These are phyloP conservation scores for Citrus unshiu DNA, from an alignment of 345 rosid species.

Conservation along the genomic window DNA sequence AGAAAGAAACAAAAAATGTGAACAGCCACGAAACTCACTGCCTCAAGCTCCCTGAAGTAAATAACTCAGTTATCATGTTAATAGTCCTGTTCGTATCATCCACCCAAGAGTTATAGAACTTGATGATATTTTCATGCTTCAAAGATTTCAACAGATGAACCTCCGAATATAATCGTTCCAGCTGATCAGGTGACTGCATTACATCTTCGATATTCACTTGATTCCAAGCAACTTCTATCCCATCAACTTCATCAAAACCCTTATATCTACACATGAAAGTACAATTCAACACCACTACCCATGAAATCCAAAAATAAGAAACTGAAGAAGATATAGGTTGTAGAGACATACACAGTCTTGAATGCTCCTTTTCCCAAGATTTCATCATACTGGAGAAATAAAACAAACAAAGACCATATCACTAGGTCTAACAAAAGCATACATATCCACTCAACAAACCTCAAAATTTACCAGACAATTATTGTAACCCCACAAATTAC, in stretches of 20 bases:
- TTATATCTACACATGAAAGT: constrained; percentile 45
- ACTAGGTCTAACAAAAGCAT: constrained; percentile 6
- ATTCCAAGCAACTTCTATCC: constrained; percentile 97
- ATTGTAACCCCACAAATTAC: background rate
- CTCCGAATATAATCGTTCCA: constrained; percentile 79
- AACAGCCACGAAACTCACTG: constrained; percentile 44
- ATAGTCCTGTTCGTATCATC: constrained; percentile 77
- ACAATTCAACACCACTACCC: background rate
- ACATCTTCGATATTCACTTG: constrained; percentile 72
- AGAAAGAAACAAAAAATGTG: background rate
- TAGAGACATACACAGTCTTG: constrained; percentile 91
- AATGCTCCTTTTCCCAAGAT: constrained; percentile 89
- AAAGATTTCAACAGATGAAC: constrained; percentile 73
- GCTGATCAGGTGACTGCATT: constrained; percentile 67
- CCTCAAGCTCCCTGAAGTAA: constrained; percentile 91
- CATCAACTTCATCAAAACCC: constrained; percentile 84
- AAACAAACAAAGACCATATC: constrained; percentile 11
- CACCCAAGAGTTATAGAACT: constrained; percentile 81
- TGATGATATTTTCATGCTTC: constrained; percentile 79
- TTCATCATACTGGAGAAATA: constrained; percentile 65
- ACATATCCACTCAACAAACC: background rate
- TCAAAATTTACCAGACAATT: background rate
- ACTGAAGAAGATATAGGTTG: constrained; percentile 17
- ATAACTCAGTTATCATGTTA: constrained; percentile 92
- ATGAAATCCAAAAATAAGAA: background rate